Conservation (phyloP, 2,329 filamentous ascomycete species). For the Calycina herbarum region DNA sequence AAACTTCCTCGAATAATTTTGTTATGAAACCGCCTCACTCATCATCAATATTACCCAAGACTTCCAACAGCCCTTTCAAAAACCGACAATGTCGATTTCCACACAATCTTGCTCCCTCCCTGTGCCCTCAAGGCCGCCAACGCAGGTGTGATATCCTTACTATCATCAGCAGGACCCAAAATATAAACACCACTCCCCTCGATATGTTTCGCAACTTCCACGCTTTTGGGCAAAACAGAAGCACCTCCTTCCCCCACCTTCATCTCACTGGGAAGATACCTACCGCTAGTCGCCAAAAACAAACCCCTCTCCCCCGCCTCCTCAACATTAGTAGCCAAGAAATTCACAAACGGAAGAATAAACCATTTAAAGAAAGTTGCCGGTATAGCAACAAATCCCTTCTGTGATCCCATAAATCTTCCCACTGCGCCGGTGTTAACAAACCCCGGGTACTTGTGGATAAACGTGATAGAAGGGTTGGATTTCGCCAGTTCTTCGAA, state of each 20-base stretch:
- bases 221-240: slow-evolving; percentile 21
- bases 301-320: slow-evolving; percentile 43
- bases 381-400: slow-evolving; percentile 28
- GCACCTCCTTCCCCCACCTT: slow-evolving; percentile 26
- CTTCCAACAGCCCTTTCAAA: slow-evolving; percentile 37
- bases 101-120: slow-evolving; percentile 38
- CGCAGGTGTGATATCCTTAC: slow-evolving; percentile 30
- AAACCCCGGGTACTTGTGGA: slow-evolving; percentile 43
- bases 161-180: slow-evolving; percentile 39
- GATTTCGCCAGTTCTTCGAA: slow-evolving; percentile 49
- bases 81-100: slow-evolving; percentile 40
- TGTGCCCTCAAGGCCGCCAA: slow-evolving; percentile 34
- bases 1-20: too few relatives aligned
- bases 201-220: slow-evolving; percentile 36
- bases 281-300: slow-evolving; percentile 41
- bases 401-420: slow-evolving; percentile 27
- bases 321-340: slow-evolving; percentile 33
- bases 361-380: slow-evolving; percentile 25
- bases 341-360: slow-evolving; percentile 34
- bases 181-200: slow-evolving; percentile 44
- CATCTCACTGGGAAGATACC: slow-evolving; percentile 31
- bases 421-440: slow-evolving; percentile 41
- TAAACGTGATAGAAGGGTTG: slow-evolving; percentile 45
- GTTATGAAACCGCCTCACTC: background rate
- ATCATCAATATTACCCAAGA: background rate